phyloP scores from a whole-genome alignment of 1,284 basidiomycete genomes.

The Cutaneotrichosporon sp. region DNA sequence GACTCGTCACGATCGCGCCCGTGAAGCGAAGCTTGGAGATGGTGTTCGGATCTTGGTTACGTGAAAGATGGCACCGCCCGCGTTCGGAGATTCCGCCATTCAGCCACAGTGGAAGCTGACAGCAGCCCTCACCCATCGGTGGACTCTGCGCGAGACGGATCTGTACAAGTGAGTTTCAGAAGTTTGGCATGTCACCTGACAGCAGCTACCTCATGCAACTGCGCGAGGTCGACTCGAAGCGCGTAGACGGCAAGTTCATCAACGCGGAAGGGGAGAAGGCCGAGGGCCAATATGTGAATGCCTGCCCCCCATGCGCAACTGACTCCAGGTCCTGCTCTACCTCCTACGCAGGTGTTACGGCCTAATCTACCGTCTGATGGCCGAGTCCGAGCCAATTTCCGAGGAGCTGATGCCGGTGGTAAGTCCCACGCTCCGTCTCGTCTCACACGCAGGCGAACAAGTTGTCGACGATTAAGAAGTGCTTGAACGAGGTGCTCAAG shows the following conservation, averaged over 20 bases:
- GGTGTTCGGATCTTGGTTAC: no score
- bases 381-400: constrained; percentile 97
- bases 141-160: constrained; percentile 95
- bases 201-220: constrained; percentile 77
- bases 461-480: constrained; percentile 88
- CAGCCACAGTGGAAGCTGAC: no score
- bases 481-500: constrained; percentile 93
- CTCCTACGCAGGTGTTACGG: constrained; percentile 92
- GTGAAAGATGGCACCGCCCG: no score
- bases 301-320: not conserved
- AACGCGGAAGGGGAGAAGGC: constrained; percentile 82
- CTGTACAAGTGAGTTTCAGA: constrained; percentile 62
- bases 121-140: constrained; percentile 88
- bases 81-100: no score
- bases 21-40: no score
- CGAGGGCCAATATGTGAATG: constrained; percentile 39
- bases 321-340: constrained; percentile 75
- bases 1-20: no score
- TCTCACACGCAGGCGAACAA: constrained; percentile 71
- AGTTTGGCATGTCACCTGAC: not conserved
- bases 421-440: constrained; percentile 38
- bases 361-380: constrained; percentile 87
- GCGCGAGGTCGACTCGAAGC: constrained; percentile 95
- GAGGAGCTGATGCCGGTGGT: constrained; percentile 97
- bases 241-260: constrained; percentile 94